Evolutionary conservation across 2,329 filamentous ascomycete species (phyloP), one percentile per base, ranked within the genome.

Genomic region (Catunica adiposa): DNA sequence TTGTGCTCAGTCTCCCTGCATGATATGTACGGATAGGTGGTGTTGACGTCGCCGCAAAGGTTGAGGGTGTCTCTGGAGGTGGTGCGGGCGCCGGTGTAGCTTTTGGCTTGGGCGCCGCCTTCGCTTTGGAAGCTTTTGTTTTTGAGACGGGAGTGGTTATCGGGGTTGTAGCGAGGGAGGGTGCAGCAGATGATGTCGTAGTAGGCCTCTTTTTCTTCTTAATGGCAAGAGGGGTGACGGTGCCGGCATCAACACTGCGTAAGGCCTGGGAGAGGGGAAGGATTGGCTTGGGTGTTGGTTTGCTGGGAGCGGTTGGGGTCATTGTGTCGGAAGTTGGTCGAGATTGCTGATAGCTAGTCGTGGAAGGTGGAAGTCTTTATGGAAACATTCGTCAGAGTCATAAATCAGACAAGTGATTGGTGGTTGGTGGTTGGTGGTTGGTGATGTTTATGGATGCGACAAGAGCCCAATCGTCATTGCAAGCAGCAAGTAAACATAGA

Each of bases 1-100:
- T 58, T 3, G 54, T 58, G 50, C 57, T 56, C 11, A 56, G 17
- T 15, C 34, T 42, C 22, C 57, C 57, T 8, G 51, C 51, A 52
- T 55, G 22, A 23, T 58, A 58, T 20, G 57, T 51, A 11, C 29
- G 31, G 20, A 54, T 51, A 2, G 57, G 54, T 3, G 57, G 57
- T 3, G 54, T 58, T n/a, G 53, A 42, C 25, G 53, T 53, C n/a
- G 44, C 47, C 9, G 46, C 15, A 22, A 54, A 34, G 9, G 53
- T 40, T 6, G 53, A 47, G 5, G 53, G 53, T 11, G 29, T 55
- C 22, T 40, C 11, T 34, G 29, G 29, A 5, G 29, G 29, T 11
- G 29, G 11, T 11, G 29, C 29, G 11, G 29, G 29, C 11, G 29
- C 29, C 29, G 29, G 29, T 5, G 29, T 34, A 5, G 29, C 5